Evolutionary conservation across 2,329 filamentous ascomycete species (phyloP), one percentile per base, ranked within the genome.

Genomic region (Arthrobotrys conoides): DNA sequence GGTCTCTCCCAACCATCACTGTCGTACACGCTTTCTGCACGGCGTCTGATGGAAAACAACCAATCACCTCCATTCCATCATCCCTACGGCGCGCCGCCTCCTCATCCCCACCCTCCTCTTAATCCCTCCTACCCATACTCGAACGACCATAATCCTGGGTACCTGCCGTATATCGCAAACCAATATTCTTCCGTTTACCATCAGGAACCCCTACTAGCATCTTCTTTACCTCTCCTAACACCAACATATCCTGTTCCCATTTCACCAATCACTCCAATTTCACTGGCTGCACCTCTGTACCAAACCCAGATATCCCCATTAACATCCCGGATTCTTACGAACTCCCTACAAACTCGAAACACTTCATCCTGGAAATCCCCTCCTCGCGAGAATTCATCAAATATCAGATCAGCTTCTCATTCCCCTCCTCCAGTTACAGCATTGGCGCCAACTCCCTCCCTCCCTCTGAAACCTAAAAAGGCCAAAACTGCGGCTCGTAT

Each of bases 21-120:
- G 24, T 61, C 33, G 30, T 57, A 66, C 61, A 51, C 49, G 55
- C 24, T 48, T 55, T 65, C 48, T 30, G 64, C 71, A 70, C 65
- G 72, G 57, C 51, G 59, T 71, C 67, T 77, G 73, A 77, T 77
- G 73, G 73, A 77, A 77, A 71, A 71, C 67, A 71, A 77, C 73
- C 73, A 77, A 71, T 77, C 73, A 64, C 67, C 73, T 20, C 73
- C 67, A 67, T 71, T 71, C 73, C 59, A 77, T 57, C 73, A 77
- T 61, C 61, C 68, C 57, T 65, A 77, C 73, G 51, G 61, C 73
- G 67, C 63, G 63, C 73, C 67, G 63, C 51, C 55, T 49, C 53
- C 22, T 44, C 48, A 20, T 41, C 44, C 67, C 55, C 66, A 10
- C 24, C 63, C 27, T 30, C 53, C 63, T 44, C 61, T n/a, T 24